Conservation (phyloP, 2,329 filamentous ascomycete species). For the Aspergillus fischeri region DNA sequence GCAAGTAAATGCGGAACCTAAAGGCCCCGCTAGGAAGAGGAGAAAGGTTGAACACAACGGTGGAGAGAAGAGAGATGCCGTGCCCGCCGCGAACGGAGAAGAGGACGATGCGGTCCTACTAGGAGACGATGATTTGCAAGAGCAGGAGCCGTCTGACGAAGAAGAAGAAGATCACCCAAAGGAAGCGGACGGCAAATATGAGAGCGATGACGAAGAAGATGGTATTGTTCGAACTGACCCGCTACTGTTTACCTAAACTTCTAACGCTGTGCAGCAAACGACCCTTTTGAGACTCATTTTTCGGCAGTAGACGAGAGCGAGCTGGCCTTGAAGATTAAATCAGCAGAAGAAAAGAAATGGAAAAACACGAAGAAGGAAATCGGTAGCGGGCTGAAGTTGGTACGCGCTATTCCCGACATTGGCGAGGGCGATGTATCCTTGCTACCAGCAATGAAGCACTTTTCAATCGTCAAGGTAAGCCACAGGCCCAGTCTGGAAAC, state of each 20-base stretch:
- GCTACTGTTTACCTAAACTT: conserved; percentile 22
- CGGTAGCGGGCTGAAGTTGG: conserved; percentile 27
- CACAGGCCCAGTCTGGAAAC: neutral
- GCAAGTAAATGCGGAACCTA: conserved; percentile 37
- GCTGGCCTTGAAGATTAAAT: conserved; percentile 50
- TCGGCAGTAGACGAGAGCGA: conserved; percentile 60
- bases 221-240: conserved; percentile 9
- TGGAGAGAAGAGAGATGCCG: conserved; percentile 19
- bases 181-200: conserved; percentile 24
- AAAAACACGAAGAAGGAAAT: conserved; percentile 37
- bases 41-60: conserved; percentile 47
- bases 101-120: conserved; percentile 26
- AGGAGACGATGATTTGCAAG: conserved; percentile 44
- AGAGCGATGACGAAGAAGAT: conserved; percentile 36
- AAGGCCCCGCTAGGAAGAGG: conserved; percentile 48
- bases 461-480: conserved; percentile 34
- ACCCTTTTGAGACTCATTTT: conserved; percentile 82
- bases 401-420: conserved; percentile 27
- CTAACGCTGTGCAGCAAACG: conserved; percentile 53
- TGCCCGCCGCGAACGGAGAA: conserved; percentile 22
- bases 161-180: conserved; percentile 41
- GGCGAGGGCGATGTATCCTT: conserved; percentile 21
- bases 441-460: conserved; percentile 28
- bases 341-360: conserved; percentile 49
- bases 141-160: conserved; percentile 46